These are phyloP conservation scores for Boletus rubropictus DNA, from an alignment of 768 basidiomycete species.

Conservation along the genomic window DNA sequence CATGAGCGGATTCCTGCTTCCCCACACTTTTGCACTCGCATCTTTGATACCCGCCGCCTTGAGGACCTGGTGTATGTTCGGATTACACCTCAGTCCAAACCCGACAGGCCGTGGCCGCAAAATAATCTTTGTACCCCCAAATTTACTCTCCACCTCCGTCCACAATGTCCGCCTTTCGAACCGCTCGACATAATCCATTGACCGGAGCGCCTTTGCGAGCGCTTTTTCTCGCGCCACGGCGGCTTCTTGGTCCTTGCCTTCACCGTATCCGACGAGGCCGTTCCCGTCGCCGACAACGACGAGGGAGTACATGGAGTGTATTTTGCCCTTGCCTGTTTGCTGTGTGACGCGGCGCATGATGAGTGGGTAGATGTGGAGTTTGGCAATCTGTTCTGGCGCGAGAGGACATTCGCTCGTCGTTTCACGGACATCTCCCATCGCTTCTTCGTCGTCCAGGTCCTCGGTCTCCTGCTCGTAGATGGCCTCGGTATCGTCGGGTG, in stretches of 20 bases:
- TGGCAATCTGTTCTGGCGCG: slow-evolving; percentile 21
- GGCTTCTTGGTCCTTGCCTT: slow-evolving; percentile 65
- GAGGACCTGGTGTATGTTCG: slow-evolving; percentile 80
- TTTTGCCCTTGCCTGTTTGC: slow-evolving; percentile 94
- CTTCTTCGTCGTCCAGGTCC: slow-evolving; percentile 18
- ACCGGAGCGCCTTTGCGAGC: slow-evolving; percentile 66
- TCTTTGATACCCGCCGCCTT: slow-evolving; percentile 95
- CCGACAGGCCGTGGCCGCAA: slow-evolving; percentile 82
- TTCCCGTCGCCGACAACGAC: slow-evolving; percentile 78
- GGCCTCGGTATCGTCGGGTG: slow-evolving; percentile 8
- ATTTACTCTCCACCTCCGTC: slow-evolving; percentile 82
- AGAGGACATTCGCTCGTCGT: slow-evolving; percentile 17
- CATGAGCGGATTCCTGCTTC: slow-evolving; percentile 68
- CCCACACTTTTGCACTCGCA: slow-evolving; percentile 91
- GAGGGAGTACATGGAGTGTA: slow-evolving; percentile 53
- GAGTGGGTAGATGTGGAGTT: slow-evolving; percentile 38
- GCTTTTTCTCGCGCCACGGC: slow-evolving; percentile 52
- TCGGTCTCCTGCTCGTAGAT: slow-evolving; percentile 12
- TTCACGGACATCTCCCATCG: slow-evolving; percentile 10
- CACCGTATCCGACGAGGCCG: slow-evolving; percentile 77
- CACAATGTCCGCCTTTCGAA: slow-evolving; percentile 94
- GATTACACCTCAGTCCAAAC: slow-evolving; percentile 88
- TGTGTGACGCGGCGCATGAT: slow-evolving; percentile 61
- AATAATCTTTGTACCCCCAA: slow-evolving; percentile 75
- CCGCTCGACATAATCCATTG: slow-evolving; percentile 90